Conservation (phyloP, 2,329 filamentous ascomycete genomes). For the Microdochium bolleyi region DNA sequence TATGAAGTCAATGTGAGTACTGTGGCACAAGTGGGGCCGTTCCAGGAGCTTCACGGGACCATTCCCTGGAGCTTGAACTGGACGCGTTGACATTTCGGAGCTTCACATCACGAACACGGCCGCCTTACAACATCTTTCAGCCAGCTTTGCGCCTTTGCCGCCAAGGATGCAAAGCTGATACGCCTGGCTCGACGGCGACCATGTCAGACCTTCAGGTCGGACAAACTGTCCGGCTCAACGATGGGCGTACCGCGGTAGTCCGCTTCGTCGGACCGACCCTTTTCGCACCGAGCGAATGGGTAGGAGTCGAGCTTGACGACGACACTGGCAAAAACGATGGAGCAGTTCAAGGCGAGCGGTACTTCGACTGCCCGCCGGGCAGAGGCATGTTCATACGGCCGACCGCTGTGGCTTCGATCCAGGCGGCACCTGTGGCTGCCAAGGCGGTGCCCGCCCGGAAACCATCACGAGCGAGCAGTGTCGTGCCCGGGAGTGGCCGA, state of each 20-base stretch:
- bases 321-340: constrained; percentile 89
- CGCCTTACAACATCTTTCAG: not conserved
- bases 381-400: constrained; percentile 80
- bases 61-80: not conserved
- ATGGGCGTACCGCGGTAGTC: constrained; percentile 69
- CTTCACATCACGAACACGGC: not conserved
- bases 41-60: not conserved
- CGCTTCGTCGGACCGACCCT: constrained; percentile 74
- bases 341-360: constrained; percentile 76
- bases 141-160: not conserved
- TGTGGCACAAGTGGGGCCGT: not conserved
- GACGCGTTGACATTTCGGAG: not conserved
- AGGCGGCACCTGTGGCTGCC: constrained; percentile 33
- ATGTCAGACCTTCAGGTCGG: constrained; percentile 57
- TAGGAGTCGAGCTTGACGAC: constrained; percentile 81
- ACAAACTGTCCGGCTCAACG: constrained; percentile 70
- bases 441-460: constrained; percentile 29
- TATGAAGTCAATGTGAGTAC: not conserved
- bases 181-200: constrained; percentile 14
- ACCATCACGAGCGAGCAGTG: constrained; percentile 23
- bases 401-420: constrained; percentile 54
- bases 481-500: constrained; percentile 22
- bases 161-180: not conserved
- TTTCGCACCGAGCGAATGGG: constrained; percentile 79
- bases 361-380: constrained; percentile 77